Base-by-base conservation (phyloP, 176 grass and related monocot species). In the Musa beccarii region DNA sequence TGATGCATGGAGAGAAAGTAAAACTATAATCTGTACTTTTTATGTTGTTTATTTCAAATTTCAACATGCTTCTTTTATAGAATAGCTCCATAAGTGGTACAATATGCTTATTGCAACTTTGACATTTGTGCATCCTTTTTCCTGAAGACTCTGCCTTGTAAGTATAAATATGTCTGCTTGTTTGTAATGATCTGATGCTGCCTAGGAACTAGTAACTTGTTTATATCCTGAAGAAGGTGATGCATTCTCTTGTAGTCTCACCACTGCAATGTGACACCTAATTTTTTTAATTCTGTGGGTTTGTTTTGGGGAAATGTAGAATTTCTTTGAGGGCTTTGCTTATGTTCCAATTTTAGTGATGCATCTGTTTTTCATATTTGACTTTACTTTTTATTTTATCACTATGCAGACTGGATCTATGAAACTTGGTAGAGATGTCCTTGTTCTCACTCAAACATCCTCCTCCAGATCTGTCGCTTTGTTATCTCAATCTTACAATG, bases 391-490 rank as follows among this genome's bases (percentile, higher is more conserved):
- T 49, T 54, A 71, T 69, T 68, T 80, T 10, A 51, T 75, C 74
- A 61, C 16, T 20, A 11, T 83, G 68, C 84, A 96, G 92, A 96
- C 89, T 82, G 89, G 89, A 79, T 81, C 92, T 54, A 96, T 96
- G 92, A 89, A 83, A 85, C 89, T 96, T 66, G 92, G 92, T 73
- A 96, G 85, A 86, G 92, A 96, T 86, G 86, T 78, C 28, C 21
- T 96, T 80, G 85, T 96, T 78, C 92, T 96, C 72, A 92, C 92
- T 10, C 92, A 96, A 89, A 96, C 89, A 14, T 80, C 72, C 51
- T 83, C 68, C 8, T 89, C 89, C 21, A 89, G 87, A 89, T 89
- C 92, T 22, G 87, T 96, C 25, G 85, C 92, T 53, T 92, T 96
- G 68, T 81, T 96, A 52, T 96, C 92, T 75, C 82, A 88, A 72